Evolutionary conservation across 2,329 filamentous ascomycete genomes (phyloP).

Genomic region (Paecilomyces dactylethromorphus): DNA sequence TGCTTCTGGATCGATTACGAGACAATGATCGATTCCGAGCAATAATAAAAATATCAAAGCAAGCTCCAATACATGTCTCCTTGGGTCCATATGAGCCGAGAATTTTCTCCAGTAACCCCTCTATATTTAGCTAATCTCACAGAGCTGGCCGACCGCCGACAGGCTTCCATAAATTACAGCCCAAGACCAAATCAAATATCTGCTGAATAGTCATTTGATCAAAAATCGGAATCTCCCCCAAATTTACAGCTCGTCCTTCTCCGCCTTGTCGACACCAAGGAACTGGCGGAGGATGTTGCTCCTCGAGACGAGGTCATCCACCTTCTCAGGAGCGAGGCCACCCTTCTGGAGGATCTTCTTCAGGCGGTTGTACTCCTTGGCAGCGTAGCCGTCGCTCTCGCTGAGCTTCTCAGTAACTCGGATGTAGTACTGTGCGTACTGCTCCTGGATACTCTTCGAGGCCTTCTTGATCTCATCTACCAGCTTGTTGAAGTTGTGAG

Average conservation of each 20-base stretch:
- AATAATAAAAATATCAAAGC: not conserved
- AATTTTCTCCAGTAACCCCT: not conserved
- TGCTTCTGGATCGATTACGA: not conserved
- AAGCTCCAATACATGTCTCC: not conserved
- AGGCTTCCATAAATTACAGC: not conserved
- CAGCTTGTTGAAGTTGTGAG: constrained; percentile 60
- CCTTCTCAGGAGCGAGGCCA: constrained; percentile 74
- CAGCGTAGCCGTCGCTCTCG: constrained; percentile 68
- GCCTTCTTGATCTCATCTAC: constrained; percentile 66
- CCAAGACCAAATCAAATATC: not conserved
- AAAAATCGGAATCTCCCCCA: not conserved
- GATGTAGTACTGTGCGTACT: constrained; percentile 90
- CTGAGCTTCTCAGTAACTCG: constrained; percentile 81
- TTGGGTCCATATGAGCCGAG: not conserved
- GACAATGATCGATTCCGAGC: not conserved
- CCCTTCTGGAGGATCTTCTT: constrained; percentile 79
- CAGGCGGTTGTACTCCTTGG: constrained; percentile 79
- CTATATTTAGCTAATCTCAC: not conserved
- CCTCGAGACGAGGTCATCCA: constrained; percentile 79
- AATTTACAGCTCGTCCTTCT: constrained; percentile 66
- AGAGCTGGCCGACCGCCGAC: not conserved
- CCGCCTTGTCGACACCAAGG: constrained; percentile 44
- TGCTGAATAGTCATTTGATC: not conserved
- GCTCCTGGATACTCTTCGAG: constrained; percentile 61
- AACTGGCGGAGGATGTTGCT: constrained; percentile 85